phyloP scores from a whole-genome alignment of 257 asterid genomes.

The Solanum ahanhuiri region DNA sequence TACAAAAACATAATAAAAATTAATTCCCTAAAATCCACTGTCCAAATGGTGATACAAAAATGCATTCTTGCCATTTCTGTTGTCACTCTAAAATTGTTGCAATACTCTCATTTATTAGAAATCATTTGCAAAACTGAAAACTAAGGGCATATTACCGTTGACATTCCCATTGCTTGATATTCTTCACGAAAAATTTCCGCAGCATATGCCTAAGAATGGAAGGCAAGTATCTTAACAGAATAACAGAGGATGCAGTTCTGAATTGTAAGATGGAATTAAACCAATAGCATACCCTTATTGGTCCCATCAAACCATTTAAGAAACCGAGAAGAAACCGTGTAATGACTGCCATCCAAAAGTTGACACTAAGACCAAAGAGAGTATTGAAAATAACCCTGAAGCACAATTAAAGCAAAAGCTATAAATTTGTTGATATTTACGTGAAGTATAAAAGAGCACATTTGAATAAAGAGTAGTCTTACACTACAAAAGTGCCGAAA shows the following conservation, averaged over 20 bases:
- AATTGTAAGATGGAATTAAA: not conserved
- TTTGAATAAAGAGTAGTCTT: constrained; percentile 17
- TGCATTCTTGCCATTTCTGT: not conserved
- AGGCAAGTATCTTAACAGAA: not conserved
- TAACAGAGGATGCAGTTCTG: not conserved
- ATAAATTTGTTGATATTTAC: not conserved
- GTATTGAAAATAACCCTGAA: constrained; percentile 75
- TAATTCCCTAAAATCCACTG: not conserved
- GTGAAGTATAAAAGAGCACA: not conserved
- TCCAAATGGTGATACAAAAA: not conserved
- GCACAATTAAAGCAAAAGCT: not conserved
- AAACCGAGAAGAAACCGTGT: constrained; percentile 73
- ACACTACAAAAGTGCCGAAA: constrained; percentile 56
- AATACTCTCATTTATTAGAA: not conserved
- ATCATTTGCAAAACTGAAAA: not conserved
- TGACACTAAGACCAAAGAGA: constrained; percentile 69
- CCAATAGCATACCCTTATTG: constrained; percentile 42
- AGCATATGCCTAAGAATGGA: constrained; percentile 54
- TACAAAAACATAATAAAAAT: not conserved
- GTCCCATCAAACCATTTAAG: constrained; percentile 70
- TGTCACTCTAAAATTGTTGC: not conserved
- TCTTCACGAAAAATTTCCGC: constrained; percentile 58
- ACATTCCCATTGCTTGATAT: constrained; percentile 47
- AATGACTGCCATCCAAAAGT: constrained; percentile 70
- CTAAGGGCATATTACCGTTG: constrained; percentile 40